phyloP scores from a whole-genome alignment of 495 filamentous ascomycete species.

The Penicillium canescens region DNA sequence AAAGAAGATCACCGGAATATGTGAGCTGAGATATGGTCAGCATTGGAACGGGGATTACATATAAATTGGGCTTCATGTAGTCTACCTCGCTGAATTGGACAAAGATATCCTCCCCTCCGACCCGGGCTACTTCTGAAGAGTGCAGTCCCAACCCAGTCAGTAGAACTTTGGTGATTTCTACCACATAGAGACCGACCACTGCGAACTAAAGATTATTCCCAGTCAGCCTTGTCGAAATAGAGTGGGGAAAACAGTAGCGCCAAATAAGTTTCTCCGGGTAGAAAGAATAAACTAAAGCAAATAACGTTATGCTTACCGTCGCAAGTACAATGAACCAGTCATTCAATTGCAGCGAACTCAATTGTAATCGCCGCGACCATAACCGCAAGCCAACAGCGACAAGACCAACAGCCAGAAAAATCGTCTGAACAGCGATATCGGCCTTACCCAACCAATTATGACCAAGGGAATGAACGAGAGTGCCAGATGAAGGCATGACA shows the following conservation, averaged over 20 bases:
- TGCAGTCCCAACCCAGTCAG: conserved; percentile 23
- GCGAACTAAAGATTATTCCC: conserved; percentile 9
- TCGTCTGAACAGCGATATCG: conserved; percentile 23
- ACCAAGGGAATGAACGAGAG: conserved; percentile 16
- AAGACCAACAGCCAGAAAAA: conserved; percentile 14
- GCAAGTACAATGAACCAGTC: conserved; percentile 22
- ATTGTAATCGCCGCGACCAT: conserved; percentile 20
- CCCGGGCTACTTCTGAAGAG: conserved; percentile 10
- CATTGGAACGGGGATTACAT: neutral
- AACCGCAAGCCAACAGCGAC: conserved; percentile 18
- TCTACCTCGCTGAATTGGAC: conserved; percentile 19
- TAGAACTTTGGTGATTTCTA: conserved; percentile 21
- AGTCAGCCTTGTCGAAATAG: neutral
- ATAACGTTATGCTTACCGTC: conserved; percentile 12
- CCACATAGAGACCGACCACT: conserved; percentile 19
- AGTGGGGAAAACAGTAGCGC: neutral
- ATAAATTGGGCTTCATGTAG: neutral
- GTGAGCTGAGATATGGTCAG: conserved; percentile 20
- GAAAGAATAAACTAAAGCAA: neutral
- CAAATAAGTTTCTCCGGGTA: neutral
- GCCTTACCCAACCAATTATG: conserved; percentile 28
- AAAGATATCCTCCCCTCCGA: conserved; percentile 13
- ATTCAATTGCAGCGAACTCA: conserved; percentile 11
- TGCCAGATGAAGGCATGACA: conserved; percentile 14
- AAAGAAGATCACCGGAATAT: conserved; percentile 21